phyloP scores from a whole-genome alignment of 169 alveolate species.

The Cryptosporidium ubiquitum region DNA sequence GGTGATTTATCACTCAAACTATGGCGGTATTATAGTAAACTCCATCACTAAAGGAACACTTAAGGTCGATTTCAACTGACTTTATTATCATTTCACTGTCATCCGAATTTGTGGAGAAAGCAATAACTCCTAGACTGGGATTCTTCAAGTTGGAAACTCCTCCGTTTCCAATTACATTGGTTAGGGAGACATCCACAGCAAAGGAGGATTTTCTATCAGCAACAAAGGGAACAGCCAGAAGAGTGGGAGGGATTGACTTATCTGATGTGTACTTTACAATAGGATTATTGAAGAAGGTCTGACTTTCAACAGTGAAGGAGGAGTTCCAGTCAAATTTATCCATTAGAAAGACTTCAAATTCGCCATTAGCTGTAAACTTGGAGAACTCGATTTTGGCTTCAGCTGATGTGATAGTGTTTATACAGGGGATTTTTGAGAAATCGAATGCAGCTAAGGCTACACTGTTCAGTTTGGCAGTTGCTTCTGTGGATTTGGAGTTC shows the following conservation, averaged over 20 bases:
- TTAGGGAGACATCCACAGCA: neutral
- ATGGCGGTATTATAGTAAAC: constrained; percentile 59
- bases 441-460: constrained; percentile 34
- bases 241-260: constrained; percentile 36
- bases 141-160: neutral
- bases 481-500: constrained; percentile 36
- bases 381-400: constrained; percentile 37
- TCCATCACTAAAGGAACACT: constrained; percentile 55
- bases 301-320: constrained; percentile 31
- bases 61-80: constrained; percentile 34
- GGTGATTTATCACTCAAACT: neutral
- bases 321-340: constrained; percentile 60
- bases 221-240: constrained; percentile 42
- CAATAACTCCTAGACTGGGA: constrained; percentile 9
- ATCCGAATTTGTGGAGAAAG: constrained; percentile 39
- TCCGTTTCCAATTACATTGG: constrained; percentile 16
- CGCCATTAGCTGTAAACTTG: constrained; percentile 45
- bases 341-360: constrained; percentile 19
- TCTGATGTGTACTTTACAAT: neutral
- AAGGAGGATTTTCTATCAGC: constrained; percentile 43
- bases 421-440: constrained; percentile 49
- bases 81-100: constrained; percentile 20
- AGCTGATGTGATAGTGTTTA: constrained; percentile 29
- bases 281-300: constrained; percentile 46
- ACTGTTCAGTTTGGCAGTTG: constrained; percentile 25